These are phyloP conservation scores for Starmerella asiatica DNA, from an alignment of 805 yeast genomes.

Conservation along the genomic window DNA sequence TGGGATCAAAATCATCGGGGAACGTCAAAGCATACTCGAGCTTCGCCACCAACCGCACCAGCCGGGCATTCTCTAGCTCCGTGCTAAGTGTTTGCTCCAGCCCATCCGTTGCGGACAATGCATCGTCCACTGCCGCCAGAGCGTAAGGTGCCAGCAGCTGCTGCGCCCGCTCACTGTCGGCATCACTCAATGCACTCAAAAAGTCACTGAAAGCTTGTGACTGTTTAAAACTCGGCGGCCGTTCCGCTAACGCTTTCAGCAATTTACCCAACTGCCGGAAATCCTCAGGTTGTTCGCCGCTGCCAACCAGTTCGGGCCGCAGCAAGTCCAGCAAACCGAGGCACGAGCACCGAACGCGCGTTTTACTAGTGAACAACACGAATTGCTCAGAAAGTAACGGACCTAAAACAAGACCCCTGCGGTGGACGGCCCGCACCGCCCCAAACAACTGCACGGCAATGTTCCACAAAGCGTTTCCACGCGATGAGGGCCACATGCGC, in stretches of 20 bases:
- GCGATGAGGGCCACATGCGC: slow-evolving; percentile 31
- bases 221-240: slow-evolving; percentile 31
- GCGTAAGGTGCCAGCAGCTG: slow-evolving; percentile 21
- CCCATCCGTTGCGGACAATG: slow-evolving; percentile 21
- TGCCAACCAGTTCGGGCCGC: slow-evolving; percentile 20
- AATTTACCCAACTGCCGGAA: slow-evolving; percentile 44
- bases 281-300: slow-evolving; percentile 41
- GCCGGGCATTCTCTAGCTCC: slow-evolving; percentile 79
- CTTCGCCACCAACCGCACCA: slow-evolving; percentile 71
- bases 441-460: slow-evolving; percentile 61
- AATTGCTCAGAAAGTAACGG: slow-evolving; percentile 43
- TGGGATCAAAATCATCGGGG: slow-evolving; percentile 51
- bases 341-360: slow-evolving; percentile 57
- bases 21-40: slow-evolving; percentile 64
- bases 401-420: slow-evolving; percentile 49
- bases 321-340: slow-evolving; percentile 62
- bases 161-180: slow-evolving; percentile 13
- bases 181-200: slow-evolving; percentile 17
- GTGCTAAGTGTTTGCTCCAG: slow-evolving; percentile 35
- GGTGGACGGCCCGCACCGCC: slow-evolving; percentile 57
- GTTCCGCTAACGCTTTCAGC: slow-evolving; percentile 28
- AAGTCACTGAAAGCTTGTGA: slow-evolving; percentile 19
- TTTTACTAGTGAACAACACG: slow-evolving; percentile 57
- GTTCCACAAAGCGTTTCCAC: slow-evolving; percentile 56
- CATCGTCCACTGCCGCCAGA: slow-evolving; percentile 18